A percentile compares a stretch with the other conserved stretches of the same genome.
Conservation (phyloP, 495 filamentous ascomycete genomes). For the Diplogelasinospora grovesii region DNA sequence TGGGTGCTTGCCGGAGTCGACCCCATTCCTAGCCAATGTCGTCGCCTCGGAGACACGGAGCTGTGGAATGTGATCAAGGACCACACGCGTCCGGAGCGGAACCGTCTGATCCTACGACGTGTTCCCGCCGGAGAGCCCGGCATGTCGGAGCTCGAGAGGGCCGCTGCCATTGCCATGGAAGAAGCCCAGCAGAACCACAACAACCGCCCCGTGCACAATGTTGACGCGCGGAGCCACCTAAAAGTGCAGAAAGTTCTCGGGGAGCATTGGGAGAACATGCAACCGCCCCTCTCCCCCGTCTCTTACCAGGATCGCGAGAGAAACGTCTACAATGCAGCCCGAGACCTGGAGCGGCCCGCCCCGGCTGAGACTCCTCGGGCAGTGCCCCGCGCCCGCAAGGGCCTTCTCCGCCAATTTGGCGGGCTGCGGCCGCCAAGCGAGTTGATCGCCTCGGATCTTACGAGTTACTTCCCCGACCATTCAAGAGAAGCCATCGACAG, state of each 20-base stretch:
- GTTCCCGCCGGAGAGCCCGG: constrained; percentile 83
- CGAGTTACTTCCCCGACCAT: constrained; percentile 95
- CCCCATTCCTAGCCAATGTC: constrained; percentile 67
- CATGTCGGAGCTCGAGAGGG: constrained; percentile 68
- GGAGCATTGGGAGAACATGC: constrained; percentile 71
- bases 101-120: constrained; percentile 82
- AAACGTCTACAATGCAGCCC: constrained; percentile 54
- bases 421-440: constrained; percentile 91
- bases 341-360: constrained; percentile 52
- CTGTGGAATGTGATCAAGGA: constrained; percentile 79
- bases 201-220: constrained; percentile 53
- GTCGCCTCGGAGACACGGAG: constrained; percentile 75
- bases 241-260: constrained; percentile 82
- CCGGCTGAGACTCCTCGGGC: constrained; percentile 41
- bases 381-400: constrained; percentile 55
- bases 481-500: constrained; percentile 86
- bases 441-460: constrained; percentile 91
- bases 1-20: constrained; percentile 78
- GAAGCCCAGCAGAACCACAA: constrained; percentile 69
- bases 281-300: constrained; percentile 74
- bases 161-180: constrained; percentile 75
- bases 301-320: constrained; percentile 58
- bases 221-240: constrained; percentile 56
- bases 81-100: constrained; percentile 67
- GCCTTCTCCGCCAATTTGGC: constrained; percentile 61